Evolutionary conservation across 495 filamentous ascomycete species (phyloP), one percentile per base, ranked within the genome.

Genomic region (Astrocystis sublimbata): DNA sequence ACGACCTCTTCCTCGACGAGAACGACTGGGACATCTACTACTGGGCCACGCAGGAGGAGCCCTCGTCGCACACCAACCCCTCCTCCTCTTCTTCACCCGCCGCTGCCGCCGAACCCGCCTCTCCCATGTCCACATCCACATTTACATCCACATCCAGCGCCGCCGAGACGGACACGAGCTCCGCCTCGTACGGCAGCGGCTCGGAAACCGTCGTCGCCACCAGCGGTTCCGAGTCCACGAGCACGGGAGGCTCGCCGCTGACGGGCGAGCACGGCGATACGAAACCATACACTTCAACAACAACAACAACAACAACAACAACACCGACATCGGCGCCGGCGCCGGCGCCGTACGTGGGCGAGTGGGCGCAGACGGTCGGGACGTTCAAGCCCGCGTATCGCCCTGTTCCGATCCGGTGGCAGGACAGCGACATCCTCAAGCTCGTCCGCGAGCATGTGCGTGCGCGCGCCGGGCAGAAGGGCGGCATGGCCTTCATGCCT

Each of bases 11-110:
- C 83, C 86, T 98, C 47, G 94, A 98, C 78, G 94, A 98, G 75
- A 98, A 98, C 73, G 94, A 98, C 76, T 98, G 94, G 94, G 94
- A 98, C 73, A 98, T 98, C 61, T 98, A 98, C 81, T 98, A 98
- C 83, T 98, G 94, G 94, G 91, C 92, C 0, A 98, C 96, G n/a
- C 96, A 98, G 73, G 86, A 90, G 64, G 84, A 90, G 6, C 79
- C 85, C 1, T 71, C 78, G 0, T 82, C 85, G 13, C 72, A 78
- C 2, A 26, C 63, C 24, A 74, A 63, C 40, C 6, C 55, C 46
- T 23, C 73, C 55, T 15, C 83, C 1, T 4, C 43, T 10, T 45
- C 21, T 23, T 24, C 42, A 2, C 24, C 42, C 15, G 2, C 6
- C 9, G 2, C 38, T 12, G 3, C 42, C 17, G 21, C 42, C 17